phyloP scores from a whole-genome alignment of 208 protist genomes.

The Acanthamoeba comandoni region DNA sequence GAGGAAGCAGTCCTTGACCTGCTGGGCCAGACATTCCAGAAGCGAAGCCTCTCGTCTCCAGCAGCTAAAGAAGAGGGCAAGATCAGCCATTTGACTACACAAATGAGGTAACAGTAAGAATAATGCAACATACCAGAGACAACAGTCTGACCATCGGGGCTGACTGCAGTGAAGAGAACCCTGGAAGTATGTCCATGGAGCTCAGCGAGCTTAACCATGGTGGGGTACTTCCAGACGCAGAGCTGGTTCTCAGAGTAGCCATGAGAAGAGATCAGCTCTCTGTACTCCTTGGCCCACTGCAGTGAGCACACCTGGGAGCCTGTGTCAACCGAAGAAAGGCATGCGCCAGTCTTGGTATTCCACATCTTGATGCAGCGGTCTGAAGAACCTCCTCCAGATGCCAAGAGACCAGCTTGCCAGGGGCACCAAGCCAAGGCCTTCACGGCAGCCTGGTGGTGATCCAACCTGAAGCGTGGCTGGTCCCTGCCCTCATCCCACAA shows the following conservation, averaged over 20 bases:
- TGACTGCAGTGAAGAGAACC: slow-evolving; percentile 97
- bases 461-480: slow-evolving; percentile 91
- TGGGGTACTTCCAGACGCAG: slow-evolving; percentile 98
- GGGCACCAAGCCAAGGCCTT: slow-evolving; percentile 98
- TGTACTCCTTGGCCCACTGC: slow-evolving; percentile 94
- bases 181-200: slow-evolving; percentile 97
- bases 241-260: slow-evolving; percentile 98
- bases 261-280: slow-evolving; percentile 97
- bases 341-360: slow-evolving; percentile 95
- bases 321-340: slow-evolving; percentile 95
- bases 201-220: slow-evolving; percentile 95
- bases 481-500: slow-evolving; percentile 92
- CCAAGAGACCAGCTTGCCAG: slow-evolving; percentile 94
- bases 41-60: slow-evolving; percentile 91
- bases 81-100: no score
- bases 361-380: slow-evolving; percentile 98
- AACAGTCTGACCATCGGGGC: slow-evolving; percentile 93
- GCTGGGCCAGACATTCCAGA: slow-evolving; percentile 91
- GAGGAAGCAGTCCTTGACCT: background rate
- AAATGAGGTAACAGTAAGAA: no score
- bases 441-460: slow-evolving; percentile 91
- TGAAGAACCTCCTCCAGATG: slow-evolving; percentile 97
- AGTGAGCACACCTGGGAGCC: slow-evolving; percentile 95
- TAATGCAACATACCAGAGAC: no score
- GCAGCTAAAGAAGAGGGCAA: slow-evolving; percentile 75